Evolutionary conservation across 257 asterid species (phyloP).

Genomic region (Haberlea rhodopensis): DNA sequence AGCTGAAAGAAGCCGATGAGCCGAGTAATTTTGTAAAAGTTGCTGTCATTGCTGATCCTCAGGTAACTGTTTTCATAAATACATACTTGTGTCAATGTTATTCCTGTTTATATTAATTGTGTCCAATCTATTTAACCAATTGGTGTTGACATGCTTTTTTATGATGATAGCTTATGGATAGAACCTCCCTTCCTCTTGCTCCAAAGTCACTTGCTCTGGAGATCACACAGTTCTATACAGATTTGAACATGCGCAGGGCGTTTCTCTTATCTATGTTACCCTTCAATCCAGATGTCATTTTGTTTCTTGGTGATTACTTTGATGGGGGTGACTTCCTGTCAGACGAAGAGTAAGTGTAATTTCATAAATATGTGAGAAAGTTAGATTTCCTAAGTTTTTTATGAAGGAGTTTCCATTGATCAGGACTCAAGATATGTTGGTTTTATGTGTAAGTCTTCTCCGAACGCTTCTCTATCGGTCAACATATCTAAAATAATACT

Average conservation of each 20-base stretch:
- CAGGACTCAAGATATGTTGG: neutral
- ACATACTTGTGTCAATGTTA: too few relatives aligned
- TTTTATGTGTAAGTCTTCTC: neutral
- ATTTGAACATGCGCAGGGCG: constrained; percentile 93
- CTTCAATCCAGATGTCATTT: constrained; percentile 69
- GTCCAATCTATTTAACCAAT: constrained; percentile 6
- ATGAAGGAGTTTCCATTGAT: neutral
- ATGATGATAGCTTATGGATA: constrained; percentile 78
- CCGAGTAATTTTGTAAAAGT: constrained; percentile 60
- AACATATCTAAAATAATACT: neutral
- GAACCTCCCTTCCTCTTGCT: constrained; percentile 73
- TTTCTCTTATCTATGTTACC: constrained; percentile 78
- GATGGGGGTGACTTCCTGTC: constrained; percentile 74
- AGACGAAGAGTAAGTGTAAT: constrained; percentile 74
- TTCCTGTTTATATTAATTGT: neutral
- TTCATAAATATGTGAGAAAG: neutral
- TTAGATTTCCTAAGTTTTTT: neutral
- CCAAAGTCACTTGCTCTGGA: constrained; percentile 78
- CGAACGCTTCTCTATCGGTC: too few relatives aligned
- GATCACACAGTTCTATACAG: constrained; percentile 81
- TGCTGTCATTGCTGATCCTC: constrained; percentile 91
- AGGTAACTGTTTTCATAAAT: constrained; percentile 43
- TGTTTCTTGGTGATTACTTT: constrained; percentile 92
- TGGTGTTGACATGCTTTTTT: constrained; percentile 12
- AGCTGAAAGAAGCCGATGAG: constrained; percentile 50